Percentiles rank a stretch among this genome's conserved stretches.
phyloP scores from a whole-genome alignment of 371 early-diverging fungal genomes.

The Lichtheimia corymbifera region DNA sequence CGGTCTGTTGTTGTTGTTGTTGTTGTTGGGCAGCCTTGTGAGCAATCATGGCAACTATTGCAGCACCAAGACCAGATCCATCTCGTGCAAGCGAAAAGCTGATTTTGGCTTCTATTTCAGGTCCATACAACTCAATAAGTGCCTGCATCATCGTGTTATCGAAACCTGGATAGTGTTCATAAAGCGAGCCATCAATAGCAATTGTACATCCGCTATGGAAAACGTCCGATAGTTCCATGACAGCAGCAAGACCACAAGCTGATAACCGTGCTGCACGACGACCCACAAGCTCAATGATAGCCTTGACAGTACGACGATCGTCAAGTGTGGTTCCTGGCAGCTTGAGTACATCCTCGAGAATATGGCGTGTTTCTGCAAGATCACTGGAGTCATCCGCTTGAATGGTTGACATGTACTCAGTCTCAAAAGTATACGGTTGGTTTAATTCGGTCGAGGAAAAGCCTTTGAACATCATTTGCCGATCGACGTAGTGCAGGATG shows the following conservation, averaged over 20 bases:
- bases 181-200: slow-evolving; percentile 85
- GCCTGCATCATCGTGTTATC: slow-evolving; percentile 73
- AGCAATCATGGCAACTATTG: slow-evolving; percentile 74
- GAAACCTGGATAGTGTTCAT: slow-evolving; percentile 83
- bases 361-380: slow-evolving; percentile 67
- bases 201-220: slow-evolving; percentile 7
- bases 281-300: slow-evolving; percentile 81
- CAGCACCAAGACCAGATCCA: slow-evolving; percentile 80
- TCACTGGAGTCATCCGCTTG: slow-evolving; percentile 74
- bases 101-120: slow-evolving; percentile 44
- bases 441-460: slow-evolving; percentile 66
- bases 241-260: slow-evolving; percentile 86
- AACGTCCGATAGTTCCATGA: slow-evolving; percentile 62
- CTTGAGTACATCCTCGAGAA: slow-evolving; percentile 76
- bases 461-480: slow-evolving; percentile 77
- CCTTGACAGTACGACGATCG: slow-evolving; percentile 81
- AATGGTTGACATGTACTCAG: slow-evolving; percentile 87
- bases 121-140: slow-evolving; percentile 73
- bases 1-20: too few species aligned
- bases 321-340: slow-evolving; percentile 67
- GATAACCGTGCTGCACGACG: slow-evolving; percentile 85
- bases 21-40: slow-evolving; percentile 15
- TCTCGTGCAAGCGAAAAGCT: slow-evolving; percentile 41
- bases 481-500: slow-evolving; percentile 75
- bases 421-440: slow-evolving; percentile 79